Conservation (phyloP, 305 asterid genomes). For the Fraxinus latifolia region DNA sequence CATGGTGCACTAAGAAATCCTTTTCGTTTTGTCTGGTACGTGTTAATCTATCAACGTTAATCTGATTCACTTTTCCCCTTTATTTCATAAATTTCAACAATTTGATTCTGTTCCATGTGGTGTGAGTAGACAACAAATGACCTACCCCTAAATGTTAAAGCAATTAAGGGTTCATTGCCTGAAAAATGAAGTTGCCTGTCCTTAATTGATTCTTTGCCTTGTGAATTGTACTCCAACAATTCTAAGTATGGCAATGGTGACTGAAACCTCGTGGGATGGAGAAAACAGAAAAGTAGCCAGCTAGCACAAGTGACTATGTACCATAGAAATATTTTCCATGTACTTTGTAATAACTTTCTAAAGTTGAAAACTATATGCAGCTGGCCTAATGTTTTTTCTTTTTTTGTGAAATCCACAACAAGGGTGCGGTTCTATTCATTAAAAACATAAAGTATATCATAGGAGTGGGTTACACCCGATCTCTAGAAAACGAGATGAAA, state of each 20-base stretch:
- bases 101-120: background rate
- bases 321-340: background rate
- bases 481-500: background rate
- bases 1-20: conserved; percentile 47
- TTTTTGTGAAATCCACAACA: background rate
- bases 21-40: conserved; percentile 51
- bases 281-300: background rate
- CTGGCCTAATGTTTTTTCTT: background rate
- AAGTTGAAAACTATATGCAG: background rate
- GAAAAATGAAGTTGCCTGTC: background rate
- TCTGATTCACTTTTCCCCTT: conserved; percentile 16
- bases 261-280: background rate
- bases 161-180: conserved; percentile 9
- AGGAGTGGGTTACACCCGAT: background rate
- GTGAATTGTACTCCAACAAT: background rate
- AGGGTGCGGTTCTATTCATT: background rate
- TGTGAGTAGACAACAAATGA: conserved; percentile 37
- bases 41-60: conserved; percentile 38
- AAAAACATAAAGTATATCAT: background rate
- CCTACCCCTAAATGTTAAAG: conserved; percentile 34
- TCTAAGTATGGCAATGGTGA: background rate
- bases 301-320: background rate
- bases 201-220: background rate
- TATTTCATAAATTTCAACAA: conserved; percentile 9
- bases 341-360: background rate